phyloP scores from a whole-genome alignment of 202 grass and related monocot species.

The Bolboschoenoplectus hybrid region DNA sequence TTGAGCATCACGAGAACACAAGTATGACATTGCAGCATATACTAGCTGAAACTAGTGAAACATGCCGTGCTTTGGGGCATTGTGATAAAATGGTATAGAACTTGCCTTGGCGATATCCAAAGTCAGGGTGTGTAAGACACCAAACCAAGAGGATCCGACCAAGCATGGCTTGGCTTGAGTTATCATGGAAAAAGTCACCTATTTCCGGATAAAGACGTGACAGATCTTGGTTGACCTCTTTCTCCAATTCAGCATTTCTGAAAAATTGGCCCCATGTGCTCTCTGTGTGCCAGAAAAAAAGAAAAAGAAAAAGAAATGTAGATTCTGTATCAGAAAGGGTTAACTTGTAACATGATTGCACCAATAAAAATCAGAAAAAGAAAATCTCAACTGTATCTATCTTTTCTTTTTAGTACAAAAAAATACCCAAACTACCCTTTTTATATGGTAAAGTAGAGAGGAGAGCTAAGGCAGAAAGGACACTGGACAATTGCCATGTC shows the following conservation, averaged over 20 bases:
- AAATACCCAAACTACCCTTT: slow-evolving; percentile 12
- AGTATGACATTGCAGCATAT: background rate
- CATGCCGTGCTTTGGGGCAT: slow-evolving; percentile 15
- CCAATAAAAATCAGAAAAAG: background rate
- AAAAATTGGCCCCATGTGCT: slow-evolving; percentile 98
- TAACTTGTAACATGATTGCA: background rate
- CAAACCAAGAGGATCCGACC: slow-evolving; percentile 85
- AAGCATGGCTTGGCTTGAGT: slow-evolving; percentile 78
- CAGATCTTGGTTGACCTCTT: slow-evolving; percentile 90
- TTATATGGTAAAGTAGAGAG: background rate
- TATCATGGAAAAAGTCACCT: slow-evolving; percentile 80
- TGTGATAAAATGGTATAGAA: slow-evolving; percentile 29
- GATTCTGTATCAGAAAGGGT: slow-evolving; percentile 15
- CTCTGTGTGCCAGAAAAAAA: slow-evolving; percentile 47
- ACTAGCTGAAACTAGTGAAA: slow-evolving; percentile 7
- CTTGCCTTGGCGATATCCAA: slow-evolving; percentile 90
- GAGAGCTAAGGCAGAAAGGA: background rate
- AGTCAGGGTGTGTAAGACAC: slow-evolving; percentile 93
- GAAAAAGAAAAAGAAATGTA: background rate
- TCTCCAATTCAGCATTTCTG: slow-evolving; percentile 91
- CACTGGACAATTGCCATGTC: background rate
- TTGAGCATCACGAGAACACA: background rate
- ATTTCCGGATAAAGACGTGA: slow-evolving; percentile 86
- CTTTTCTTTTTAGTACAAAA: slow-evolving; percentile 25
- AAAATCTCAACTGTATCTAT: background rate